phyloP scores from a whole-genome alignment of 2,329 filamentous ascomycete genomes.

The Lachnellula subtilissima region DNA sequence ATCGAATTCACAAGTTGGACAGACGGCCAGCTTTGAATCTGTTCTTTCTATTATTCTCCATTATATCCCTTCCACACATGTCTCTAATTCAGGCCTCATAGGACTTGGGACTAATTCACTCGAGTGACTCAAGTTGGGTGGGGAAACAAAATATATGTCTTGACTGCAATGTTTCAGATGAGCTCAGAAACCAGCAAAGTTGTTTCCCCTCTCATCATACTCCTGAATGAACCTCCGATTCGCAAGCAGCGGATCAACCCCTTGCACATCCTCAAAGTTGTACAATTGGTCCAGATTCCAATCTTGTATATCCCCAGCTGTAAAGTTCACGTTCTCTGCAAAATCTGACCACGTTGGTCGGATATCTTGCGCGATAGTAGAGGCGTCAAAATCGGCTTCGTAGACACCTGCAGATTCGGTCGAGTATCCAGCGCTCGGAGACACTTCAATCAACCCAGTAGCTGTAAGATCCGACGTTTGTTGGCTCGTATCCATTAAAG shows the following conservation, averaged over 20 bases:
- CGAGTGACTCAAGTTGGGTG: too few relatives aligned
- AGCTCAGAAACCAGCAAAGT: conserved; percentile 21
- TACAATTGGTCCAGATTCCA: conserved; percentile 24
- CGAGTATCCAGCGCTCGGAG: conserved; percentile 19
- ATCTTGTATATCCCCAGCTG: conserved; percentile 20
- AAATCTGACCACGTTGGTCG: conserved; percentile 19
- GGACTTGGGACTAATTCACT: too few relatives aligned
- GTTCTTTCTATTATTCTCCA: too few relatives aligned
- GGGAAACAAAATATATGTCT: too few relatives aligned
- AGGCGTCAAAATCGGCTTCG: conserved; percentile 5
- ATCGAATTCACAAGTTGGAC: too few relatives aligned
- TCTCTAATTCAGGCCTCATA: too few relatives aligned
- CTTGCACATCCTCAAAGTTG: conserved; percentile 22
- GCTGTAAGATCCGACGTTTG: background rate
- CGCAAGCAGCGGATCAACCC: conserved; percentile 13
- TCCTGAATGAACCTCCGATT: conserved; percentile 20
- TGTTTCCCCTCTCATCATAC: conserved; percentile 25
- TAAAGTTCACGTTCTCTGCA: conserved; percentile 18
- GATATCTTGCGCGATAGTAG: conserved; percentile 4
- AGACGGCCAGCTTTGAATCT: too few relatives aligned
- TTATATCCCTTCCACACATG: too few relatives aligned
- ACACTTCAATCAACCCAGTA: conserved; percentile 8
- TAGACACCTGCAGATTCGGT: conserved; percentile 18
- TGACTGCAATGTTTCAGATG: background rate
- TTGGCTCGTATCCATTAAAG: conserved; percentile 5